Evolutionary conservation across 305 asterid species (phyloP), one percentile per base, ranked within the genome.

Genomic region (Salvia sclarea): DNA sequence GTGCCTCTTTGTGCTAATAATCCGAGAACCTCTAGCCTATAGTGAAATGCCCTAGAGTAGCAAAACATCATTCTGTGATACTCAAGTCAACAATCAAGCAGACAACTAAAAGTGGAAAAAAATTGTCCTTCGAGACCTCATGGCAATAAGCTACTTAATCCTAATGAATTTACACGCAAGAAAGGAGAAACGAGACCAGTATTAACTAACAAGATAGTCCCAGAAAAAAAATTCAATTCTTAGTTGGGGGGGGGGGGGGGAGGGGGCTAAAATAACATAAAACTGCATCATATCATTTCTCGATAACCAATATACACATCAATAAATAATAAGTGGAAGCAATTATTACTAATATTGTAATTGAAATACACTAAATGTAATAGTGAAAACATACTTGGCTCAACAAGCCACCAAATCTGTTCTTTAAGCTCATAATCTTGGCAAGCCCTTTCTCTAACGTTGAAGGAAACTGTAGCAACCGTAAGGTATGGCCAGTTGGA

Each of bases 401-500:
- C 80, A 93, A 69, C 78, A 91, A 58, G 53, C 98, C 98, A 66
- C 98, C 98, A 59, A 90, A 93, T 81, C 80, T 87, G 73, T 64
- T 93, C 89, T 88, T 93, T 84, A 93, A 84, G 74, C 88, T 80
- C 97, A 93, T 86, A 79, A 93, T 66, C 82, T 93, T 88, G 66
- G 80, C 82, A 37, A 93, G 87, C 45, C 97, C 98, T 74, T 93
- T 93, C 83, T 93, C 97, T 63, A 93, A 80, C 21, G 98, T 93
- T 17, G 98, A 76, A 48, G 98, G 98, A 78, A 93, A 93, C 77
- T 93, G 98, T 55, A 93, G 85, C 61, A 93, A 82, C 67, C 98
- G 90, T 28, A 93, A 97, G 12, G 96, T 93, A 69, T 93, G 98
- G 4, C 98, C 98, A 18, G 98, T 93, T 71, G 98, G 98, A 77